Evolutionary conservation across 2,329 filamentous ascomycete species (phyloP), one percentile per base, ranked within the genome.

Genomic region (Cladosporium velox): DNA sequence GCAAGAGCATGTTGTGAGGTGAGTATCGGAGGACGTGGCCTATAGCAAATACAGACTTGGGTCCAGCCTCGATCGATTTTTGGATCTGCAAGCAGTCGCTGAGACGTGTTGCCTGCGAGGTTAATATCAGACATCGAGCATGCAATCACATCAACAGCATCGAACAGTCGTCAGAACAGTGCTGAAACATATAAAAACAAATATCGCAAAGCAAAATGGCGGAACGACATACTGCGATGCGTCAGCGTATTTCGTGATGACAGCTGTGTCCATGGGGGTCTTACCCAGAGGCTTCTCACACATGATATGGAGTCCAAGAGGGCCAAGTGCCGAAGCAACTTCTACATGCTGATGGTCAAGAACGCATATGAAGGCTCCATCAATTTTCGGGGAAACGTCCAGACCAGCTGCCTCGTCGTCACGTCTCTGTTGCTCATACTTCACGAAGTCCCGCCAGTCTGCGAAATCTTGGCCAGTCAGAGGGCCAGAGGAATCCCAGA

Each of bases 1-100:
- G 88, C 32, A 99, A 83, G 65, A 94, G 81, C 78, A 92, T 90
- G 76, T 98, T 98, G 78, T 97, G 93, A 11, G 93, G 93, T 72
- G 90, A 96, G 78, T 98, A 98, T 41, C 94, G 86, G 66, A 99
- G 82, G 15, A 99, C 95, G 79, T 99, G 95, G 14, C 95, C 94
- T 65, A 98, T 92, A 0, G 92, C 93, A 77, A 98, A 96, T 51
- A 98, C 83, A 0, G 73, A 74, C 49, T 72, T 70, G 11, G 72
- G 69, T 28, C 69, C 54, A 70, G 76, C 66, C 75, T 63, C 65
- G 51, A 74, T 67, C 10, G 74, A 72, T 67, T 72, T 71, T 57
- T 75, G 74, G 73, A 96, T 94, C 52, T 82, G 83, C 41, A 97
- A 81, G 75, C 93, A 97, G 72, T 95, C 92, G 21, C 84, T 78